phyloP scores from a whole-genome alignment of 768 basidiomycete species.

The Pleurotus djamor region DNA sequence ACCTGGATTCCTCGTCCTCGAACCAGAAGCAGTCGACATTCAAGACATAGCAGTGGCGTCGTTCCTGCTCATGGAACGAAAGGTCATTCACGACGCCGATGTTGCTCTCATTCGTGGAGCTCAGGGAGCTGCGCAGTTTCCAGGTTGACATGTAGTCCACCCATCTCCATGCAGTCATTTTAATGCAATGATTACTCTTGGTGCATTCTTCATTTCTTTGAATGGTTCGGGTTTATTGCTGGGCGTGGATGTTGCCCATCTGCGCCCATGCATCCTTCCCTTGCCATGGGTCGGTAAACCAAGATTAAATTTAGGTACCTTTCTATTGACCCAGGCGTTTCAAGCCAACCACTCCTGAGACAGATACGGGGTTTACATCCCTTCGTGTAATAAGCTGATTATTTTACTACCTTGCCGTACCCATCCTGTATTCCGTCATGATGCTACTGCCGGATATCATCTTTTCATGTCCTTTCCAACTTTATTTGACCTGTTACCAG shows the following conservation, averaged over 20 bases:
- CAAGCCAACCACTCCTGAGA: conserved; percentile 69
- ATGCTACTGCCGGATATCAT: too few relatives aligned
- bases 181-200: too few relatives aligned
- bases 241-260: not conserved
- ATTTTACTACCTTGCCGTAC: too few relatives aligned
- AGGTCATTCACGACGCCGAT: not conserved
- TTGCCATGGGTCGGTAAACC: conserved; percentile 37
- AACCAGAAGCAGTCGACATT: conserved; percentile 18
- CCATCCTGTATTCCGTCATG: too few relatives aligned
- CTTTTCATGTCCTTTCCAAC: too few relatives aligned
- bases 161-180: too few relatives aligned
- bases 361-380: conserved; percentile 89
- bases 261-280: not conserved
- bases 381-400: too few relatives aligned
- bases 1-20: conserved; percentile 17
- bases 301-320: conserved; percentile 53
- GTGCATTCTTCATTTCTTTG: too few relatives aligned
- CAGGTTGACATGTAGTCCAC: too few relatives aligned
- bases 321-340: conserved; percentile 81
- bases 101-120: not conserved
- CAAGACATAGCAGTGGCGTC: conserved; percentile 20
- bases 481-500: too few relatives aligned
- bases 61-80: conserved; percentile 21
- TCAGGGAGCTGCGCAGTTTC: too few relatives aligned
- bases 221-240: not conserved